Conservation (phyloP, 1,284 basidiomycete species). For the Pyrrhoderma lamaoense region DNA sequence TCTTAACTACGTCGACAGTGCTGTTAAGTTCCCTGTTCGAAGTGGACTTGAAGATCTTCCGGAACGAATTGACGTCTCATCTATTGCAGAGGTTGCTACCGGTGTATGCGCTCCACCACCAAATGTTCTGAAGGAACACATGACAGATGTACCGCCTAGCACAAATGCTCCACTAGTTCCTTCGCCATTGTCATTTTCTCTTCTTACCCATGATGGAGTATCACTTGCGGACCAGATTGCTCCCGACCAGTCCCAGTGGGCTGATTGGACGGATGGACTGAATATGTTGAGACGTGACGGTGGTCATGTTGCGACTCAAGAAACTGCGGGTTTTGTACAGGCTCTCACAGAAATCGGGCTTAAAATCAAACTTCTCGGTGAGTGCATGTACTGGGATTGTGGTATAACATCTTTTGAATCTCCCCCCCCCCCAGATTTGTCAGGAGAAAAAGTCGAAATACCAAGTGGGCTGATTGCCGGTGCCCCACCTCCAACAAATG, state of each 20-base stretch:
- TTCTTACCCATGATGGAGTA: constrained; percentile 59
- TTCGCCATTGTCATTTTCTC: constrained; percentile 75
- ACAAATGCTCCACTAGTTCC: constrained; percentile 39
- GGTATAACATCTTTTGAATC: too few species aligned
- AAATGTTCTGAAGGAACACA: constrained; percentile 50
- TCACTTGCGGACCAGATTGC: constrained; percentile 85
- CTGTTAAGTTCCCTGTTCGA: constrained; percentile 68
- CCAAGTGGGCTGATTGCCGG: constrained; percentile 67
- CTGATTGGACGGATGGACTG: constrained; percentile 95
- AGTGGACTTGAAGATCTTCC: constrained; percentile 81
- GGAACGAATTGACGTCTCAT: constrained; percentile 75
- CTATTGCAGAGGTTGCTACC: constrained; percentile 71
- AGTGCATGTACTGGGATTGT: constrained; percentile 25
- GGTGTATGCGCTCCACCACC: constrained; percentile 71
- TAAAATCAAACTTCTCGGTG: constrained; percentile 87
- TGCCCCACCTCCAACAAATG: constrained; percentile 69
- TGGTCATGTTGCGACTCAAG: constrained; percentile 75
- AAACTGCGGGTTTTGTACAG: constrained; percentile 80
- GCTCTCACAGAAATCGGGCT: constrained; percentile 89
- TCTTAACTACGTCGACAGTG: constrained; percentile 77
- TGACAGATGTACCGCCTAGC: constrained; percentile 39
- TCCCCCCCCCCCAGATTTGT: constrained; percentile 82
- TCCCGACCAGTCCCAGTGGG: constrained; percentile 77
- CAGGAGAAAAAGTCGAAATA: constrained; percentile 88
- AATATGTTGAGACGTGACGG: constrained; percentile 79